Conservation (phyloP, 228 moss, liverwort and hornwort species). For the Sphagnum magellanicum region DNA sequence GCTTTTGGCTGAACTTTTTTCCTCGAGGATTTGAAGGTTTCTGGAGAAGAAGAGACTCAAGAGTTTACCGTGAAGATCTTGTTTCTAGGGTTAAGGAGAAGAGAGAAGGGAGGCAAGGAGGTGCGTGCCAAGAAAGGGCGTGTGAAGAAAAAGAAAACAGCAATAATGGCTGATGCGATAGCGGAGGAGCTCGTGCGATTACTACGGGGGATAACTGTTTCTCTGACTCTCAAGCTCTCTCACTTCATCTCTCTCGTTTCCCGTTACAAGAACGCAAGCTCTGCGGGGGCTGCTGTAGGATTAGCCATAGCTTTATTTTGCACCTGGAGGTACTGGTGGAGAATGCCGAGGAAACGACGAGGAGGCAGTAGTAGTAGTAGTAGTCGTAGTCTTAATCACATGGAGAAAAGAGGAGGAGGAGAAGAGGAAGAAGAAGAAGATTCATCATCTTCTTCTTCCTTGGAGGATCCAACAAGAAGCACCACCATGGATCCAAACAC, state of each 20-base stretch:
- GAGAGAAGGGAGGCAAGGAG: background rate
- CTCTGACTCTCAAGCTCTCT: slow-evolving; percentile 87
- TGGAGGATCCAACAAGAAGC: background rate
- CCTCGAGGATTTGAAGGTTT: too few relatives aligned
- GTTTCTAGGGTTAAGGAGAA: slow-evolving; percentile 2
- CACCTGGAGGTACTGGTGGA: slow-evolving; percentile 77
- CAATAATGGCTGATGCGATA: slow-evolving; percentile 80
- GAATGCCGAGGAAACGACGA: slow-evolving; percentile 31
- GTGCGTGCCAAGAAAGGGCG: slow-evolving; percentile 44
- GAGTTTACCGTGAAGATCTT: too few relatives aligned
- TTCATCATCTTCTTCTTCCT: slow-evolving; percentile 23
- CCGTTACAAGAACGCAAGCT: slow-evolving; percentile 81
- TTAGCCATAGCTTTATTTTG: slow-evolving; percentile 86
- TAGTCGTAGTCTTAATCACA: slow-evolving; percentile 12
- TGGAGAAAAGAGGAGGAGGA: slow-evolving; percentile 59
- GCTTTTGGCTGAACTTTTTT: too few relatives aligned
- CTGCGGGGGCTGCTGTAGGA: slow-evolving; percentile 78
- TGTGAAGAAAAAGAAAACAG: background rate
- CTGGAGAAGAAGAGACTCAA: too few relatives aligned
- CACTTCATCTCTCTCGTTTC: slow-evolving; percentile 76
- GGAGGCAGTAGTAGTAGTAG: too few relatives aligned
- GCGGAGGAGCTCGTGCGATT: slow-evolving; percentile 97
- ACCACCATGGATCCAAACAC: too few relatives aligned
- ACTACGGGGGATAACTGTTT: slow-evolving; percentile 80
- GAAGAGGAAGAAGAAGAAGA: too few relatives aligned